phyloP scores from a whole-genome alignment of 371 early-diverging fungal species.

The Mortierella sp. region DNA sequence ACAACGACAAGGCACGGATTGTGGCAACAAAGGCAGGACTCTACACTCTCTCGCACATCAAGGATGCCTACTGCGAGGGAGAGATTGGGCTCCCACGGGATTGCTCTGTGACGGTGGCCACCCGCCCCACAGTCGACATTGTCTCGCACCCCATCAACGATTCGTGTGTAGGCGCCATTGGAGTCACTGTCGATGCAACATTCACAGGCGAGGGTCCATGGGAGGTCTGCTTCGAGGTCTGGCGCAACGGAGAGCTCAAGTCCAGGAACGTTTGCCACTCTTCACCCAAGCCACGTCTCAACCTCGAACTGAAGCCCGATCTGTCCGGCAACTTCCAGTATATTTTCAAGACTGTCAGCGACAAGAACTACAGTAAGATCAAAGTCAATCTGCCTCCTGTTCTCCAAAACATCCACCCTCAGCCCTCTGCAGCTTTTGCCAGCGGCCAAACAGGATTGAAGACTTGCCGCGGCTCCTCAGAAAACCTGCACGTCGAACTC shows the following conservation, averaged over 20 bases:
- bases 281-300: constrained; percentile 46
- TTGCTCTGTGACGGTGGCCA: constrained; percentile 43
- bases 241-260: constrained; percentile 18
- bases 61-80: constrained; percentile 42
- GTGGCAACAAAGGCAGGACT: constrained; percentile 36
- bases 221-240: constrained; percentile 42
- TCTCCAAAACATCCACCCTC: constrained; percentile 52
- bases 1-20: constrained; percentile 8
- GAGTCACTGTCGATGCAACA: constrained; percentile 46
- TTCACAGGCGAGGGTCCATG: constrained; percentile 54
- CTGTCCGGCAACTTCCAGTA: constrained; percentile 41
- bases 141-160: constrained; percentile 45
- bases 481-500: constrained; percentile 31
- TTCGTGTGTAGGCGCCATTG: constrained; percentile 52
- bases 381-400: constrained; percentile 34
- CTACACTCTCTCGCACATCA: constrained; percentile 40
- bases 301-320: constrained; percentile 39
- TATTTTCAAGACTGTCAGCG: constrained; percentile 46
- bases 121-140: constrained; percentile 41
- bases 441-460: constrained; percentile 19
- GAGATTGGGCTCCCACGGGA: constrained; percentile 37
- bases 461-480: constrained; percentile 36
- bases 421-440: constrained; percentile 40
- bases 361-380: constrained; percentile 32
- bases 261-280: constrained; percentile 25